These are phyloP conservation scores for Mucor sp. DNA, from an alignment of 371 early-diverging fungal genomes.

Conservation along the genomic window DNA sequence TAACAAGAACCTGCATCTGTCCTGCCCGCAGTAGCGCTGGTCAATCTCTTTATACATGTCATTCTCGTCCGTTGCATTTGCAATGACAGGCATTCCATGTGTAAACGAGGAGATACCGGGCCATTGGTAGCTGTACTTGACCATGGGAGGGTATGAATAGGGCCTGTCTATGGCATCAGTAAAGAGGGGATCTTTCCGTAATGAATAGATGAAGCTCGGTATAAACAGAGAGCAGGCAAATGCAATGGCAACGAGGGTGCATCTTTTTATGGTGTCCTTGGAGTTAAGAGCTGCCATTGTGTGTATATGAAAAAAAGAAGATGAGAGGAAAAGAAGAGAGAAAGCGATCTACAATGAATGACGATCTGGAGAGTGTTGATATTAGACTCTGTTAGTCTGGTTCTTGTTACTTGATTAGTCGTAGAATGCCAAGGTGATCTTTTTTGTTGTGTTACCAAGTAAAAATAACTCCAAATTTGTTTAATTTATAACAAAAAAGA, in stretches of 20 bases:
- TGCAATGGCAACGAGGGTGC: constrained; percentile 15
- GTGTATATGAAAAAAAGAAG: not conserved
- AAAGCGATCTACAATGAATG: constrained; percentile 11
- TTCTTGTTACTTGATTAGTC: not conserved
- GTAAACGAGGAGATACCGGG: constrained; percentile 1
- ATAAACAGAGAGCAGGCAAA: constrained; percentile 23
- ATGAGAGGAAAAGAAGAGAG: constrained; percentile 12
- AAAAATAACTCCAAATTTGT: not conserved
- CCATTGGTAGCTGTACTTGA: constrained; percentile 26
- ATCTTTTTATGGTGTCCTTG: constrained; percentile 15
- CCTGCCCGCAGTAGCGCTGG: constrained; percentile 32
- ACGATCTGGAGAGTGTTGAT: not conserved
- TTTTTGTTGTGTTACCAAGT: not conserved
- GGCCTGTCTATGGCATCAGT: not conserved
- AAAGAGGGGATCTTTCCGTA: not conserved
- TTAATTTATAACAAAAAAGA: not conserved
- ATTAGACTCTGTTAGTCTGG: not conserved
- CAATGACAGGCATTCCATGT: not conserved
- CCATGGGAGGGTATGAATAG: constrained; percentile 17
- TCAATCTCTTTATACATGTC: constrained; percentile 28
- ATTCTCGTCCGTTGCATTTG: not conserved
- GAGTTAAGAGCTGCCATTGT: not conserved
- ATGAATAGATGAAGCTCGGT: constrained; percentile 17
- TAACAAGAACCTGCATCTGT: constrained; percentile 34
- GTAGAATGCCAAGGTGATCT: not conserved